Percentiles rank a stretch among this genome's conserved stretches.
These are phyloP conservation scores for Luzula sylvatica DNA, from an alignment of 176 grass and related monocot species.

Conservation along the genomic window DNA sequence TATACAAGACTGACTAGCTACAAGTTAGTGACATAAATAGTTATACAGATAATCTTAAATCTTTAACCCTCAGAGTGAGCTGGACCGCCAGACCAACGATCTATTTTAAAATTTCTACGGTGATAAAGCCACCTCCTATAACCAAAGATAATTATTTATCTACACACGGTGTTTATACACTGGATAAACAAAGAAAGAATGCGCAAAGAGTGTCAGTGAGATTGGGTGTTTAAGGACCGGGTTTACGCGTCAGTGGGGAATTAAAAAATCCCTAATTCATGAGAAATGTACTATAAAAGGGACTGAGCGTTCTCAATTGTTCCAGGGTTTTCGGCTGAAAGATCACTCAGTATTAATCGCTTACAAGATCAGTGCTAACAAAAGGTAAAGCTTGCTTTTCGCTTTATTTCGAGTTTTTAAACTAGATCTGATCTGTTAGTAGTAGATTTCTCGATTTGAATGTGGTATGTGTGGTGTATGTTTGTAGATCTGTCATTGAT, in stretches of 20 bases:
- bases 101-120: constrained; percentile 14
- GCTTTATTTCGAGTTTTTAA: background rate
- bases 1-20: background rate
- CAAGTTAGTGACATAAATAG: background rate
- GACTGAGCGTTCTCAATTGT: background rate
- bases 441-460: constrained; percentile 1
- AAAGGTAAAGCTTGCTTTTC: constrained; percentile 3
- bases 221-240: background rate
- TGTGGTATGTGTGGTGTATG: background rate
- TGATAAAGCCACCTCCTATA: constrained; percentile 16
- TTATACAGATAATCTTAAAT: background rate
- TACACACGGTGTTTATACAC: too few species aligned
- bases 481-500: constrained; percentile 10
- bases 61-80: constrained; percentile 4
- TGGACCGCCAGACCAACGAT: constrained; percentile 16
- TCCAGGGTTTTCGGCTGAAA: constrained; percentile 26
- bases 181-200: too few species aligned
- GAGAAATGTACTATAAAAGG: constrained; percentile 14
- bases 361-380: background rate
- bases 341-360: constrained; percentile 3
- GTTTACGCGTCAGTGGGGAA: background rate
- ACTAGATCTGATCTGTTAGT: constrained; percentile 1
- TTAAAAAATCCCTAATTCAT: constrained; percentile 20
- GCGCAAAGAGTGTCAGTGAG: background rate
- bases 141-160: too few species aligned